Percentiles rank a stretch among this genome's conserved stretches.
These are phyloP conservation scores for Citrullus amarus DNA, from an alignment of 306 rosid species.

Conservation along the genomic window DNA sequence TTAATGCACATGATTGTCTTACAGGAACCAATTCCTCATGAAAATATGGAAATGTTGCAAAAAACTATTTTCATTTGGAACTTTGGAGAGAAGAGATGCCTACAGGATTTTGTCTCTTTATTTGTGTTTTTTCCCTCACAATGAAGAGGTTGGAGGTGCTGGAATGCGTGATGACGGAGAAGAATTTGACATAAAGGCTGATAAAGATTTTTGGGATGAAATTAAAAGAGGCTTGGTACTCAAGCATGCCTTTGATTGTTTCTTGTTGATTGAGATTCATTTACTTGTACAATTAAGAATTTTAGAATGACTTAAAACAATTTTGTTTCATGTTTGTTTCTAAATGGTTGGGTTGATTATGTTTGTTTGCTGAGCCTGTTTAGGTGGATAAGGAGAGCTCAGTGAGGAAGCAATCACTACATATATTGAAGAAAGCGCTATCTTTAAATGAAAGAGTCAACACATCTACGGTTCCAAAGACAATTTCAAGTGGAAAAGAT, in stretches of 20 bases:
- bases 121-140: conserved; percentile 43
- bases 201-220: conserved; percentile 73
- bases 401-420: conserved; percentile 82
- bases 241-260: conserved; percentile 12
- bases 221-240: conserved; percentile 78
- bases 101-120: conserved; percentile 60
- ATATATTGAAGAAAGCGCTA: conserved; percentile 50
- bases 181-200: conserved; percentile 54
- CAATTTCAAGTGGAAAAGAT: conserved; percentile 13
- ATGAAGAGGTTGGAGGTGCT: conserved; percentile 35
- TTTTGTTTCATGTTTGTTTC: neutral
- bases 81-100: conserved; percentile 79
- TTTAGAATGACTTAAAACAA: conserved; percentile 7
- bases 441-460: conserved; percentile 22
- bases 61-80: conserved; percentile 59
- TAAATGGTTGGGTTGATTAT: neutral
- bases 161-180: conserved; percentile 19
- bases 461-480: conserved; percentile 25
- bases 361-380: conserved; percentile 4
- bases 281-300: conserved; percentile 13
- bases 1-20: conserved; percentile 25
- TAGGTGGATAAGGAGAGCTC: conserved; percentile 81
- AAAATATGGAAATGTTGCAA: conserved; percentile 77
- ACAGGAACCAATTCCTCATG: conserved; percentile 52
- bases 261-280: conserved; percentile 14